Percentiles rank a stretch among this genome's conserved stretches.
phyloP scores from a whole-genome alignment of 495 filamentous ascomycete genomes.

The Lasiosphaeria miniovina region DNA sequence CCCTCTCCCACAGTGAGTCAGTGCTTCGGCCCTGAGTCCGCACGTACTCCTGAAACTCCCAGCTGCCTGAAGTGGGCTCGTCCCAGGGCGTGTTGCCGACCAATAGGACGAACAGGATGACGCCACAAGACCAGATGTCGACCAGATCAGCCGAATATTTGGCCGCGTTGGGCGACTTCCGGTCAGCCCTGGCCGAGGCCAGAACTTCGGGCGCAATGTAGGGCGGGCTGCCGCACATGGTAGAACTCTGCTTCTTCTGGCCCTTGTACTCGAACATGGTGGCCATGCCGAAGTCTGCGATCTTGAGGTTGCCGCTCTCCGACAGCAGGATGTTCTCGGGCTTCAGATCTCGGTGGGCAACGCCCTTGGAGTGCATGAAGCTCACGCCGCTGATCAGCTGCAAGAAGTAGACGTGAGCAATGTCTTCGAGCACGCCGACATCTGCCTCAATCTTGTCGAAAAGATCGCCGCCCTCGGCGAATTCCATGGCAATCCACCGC shows the following conservation, averaged over 20 bases:
- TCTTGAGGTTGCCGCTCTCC: conserved; percentile 80
- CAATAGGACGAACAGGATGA: conserved; percentile 92
- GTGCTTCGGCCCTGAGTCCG: conserved; percentile 71
- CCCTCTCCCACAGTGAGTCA: conserved; percentile 80
- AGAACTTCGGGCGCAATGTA: conserved; percentile 98
- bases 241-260: conserved; percentile 70
- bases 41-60: conserved; percentile 84
- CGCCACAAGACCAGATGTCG: conserved; percentile 96
- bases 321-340: conserved; percentile 87
- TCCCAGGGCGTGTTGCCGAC: conserved; percentile 99
- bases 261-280: conserved; percentile 90
- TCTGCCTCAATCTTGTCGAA: conserved; percentile 99
- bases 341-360: conserved; percentile 87
- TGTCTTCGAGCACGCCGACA: conserved; percentile 83
- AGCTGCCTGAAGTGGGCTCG: conserved; percentile 74
- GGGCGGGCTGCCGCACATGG: conserved; percentile 92
- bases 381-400: conserved; percentile 87
- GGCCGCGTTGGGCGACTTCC: conserved; percentile 46
- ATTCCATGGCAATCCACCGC: conserved; percentile 98
- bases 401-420: conserved; percentile 93
- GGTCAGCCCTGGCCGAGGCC: conserved; percentile 41
- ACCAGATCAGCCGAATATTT: conserved; percentile 82
- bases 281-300: conserved; percentile 95
- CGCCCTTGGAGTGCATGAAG: conserved; percentile 91
- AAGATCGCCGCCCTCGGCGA: conserved; percentile 90